Evolutionary conservation across 1,284 basidiomycete genomes (phyloP), one percentile per base, ranked within the genome.

Genomic region (Cryptococcus sp.): DNA sequence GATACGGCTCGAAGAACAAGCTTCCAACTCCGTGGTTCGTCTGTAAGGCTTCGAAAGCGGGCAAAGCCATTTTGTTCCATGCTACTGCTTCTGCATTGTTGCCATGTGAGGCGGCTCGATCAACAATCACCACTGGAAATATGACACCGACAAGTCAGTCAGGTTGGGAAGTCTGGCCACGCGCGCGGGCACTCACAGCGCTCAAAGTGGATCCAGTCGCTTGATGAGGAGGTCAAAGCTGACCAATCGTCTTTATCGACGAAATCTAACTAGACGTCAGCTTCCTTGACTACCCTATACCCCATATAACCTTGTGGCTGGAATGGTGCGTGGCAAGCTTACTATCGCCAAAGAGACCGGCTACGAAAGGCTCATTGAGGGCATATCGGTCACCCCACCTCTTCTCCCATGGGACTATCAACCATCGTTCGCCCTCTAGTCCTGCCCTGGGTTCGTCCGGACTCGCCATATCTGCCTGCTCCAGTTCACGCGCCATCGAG

Each of bases 41-140:
- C 45, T 2, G 55, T 45, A 38, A 52, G n/a, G 56, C 38, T 15
- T 55, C 50, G 23, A 71, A 60, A 16, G 69, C 60, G 13, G 58
- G 53, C 5, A 69, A 50, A 10, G 68, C 52, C 71, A 73, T 73
- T 50, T 73, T 73, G 61, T 68, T 67, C 62, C 69, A 64, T 19
- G 52, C 35, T 3, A 64, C 56, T 8, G 67, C 58, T 1, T 58
- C 54, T 13, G 62, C 56, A 22, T 67, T 65, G 47, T 68, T 46
- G 25, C 61, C 57, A 53, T 73, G 71, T 1, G 71, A 65, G 5
- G 66, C 67, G 61, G 62, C 65, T 19, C 69, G 60, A 50, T 73
- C 71, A 15, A 65, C 60, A 20, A 73, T 65, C 11, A 68, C 61
- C 22, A 63, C 71, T 72, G 38, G 1, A 3, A 38, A 39, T 22